These are phyloP conservation scores for Xerocomus nothofagi DNA, from an alignment of 1,284 basidiomycete genomes.

Conservation along the genomic window DNA sequence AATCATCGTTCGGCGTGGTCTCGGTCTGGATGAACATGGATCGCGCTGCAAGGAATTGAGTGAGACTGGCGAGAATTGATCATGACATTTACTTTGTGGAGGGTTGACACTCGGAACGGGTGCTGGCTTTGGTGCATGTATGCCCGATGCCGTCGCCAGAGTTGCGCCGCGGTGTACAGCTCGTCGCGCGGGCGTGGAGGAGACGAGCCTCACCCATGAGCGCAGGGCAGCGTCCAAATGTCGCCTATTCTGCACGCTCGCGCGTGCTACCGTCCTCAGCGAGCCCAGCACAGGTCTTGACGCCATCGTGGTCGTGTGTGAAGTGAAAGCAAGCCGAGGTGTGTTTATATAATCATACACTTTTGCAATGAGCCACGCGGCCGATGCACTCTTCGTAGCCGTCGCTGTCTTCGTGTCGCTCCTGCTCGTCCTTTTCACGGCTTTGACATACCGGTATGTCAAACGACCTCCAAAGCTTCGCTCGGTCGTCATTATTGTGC, in stretches of 20 bases:
- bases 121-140: slow-evolving; percentile 21
- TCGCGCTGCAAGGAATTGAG: slow-evolving; percentile 51
- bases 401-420: slow-evolving; percentile 8
- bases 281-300: slow-evolving; percentile 19
- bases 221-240: slow-evolving; percentile 12
- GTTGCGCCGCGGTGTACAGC: slow-evolving; percentile 38
- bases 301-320: slow-evolving; percentile 22
- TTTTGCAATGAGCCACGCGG: slow-evolving; percentile 10
- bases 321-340: neutral
- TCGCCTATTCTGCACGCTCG: slow-evolving; percentile 2
- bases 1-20: slow-evolving; percentile 95
- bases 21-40: slow-evolving; percentile 99
- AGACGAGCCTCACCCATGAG: slow-evolving; percentile 29
- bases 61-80: neutral
- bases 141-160: slow-evolving; percentile 38
- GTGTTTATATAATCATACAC: slow-evolving; percentile 23
- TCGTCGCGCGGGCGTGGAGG: slow-evolving; percentile 23
- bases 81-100: slow-evolving; percentile 27
- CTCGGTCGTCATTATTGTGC: slow-evolving; percentile 84
- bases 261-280: slow-evolving; percentile 14
- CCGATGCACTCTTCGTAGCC: neutral
- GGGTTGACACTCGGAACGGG: slow-evolving; percentile 12
- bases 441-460: slow-evolving; percentile 25
- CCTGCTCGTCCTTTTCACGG: slow-evolving; percentile 16
- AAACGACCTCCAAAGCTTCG: slow-evolving; percentile 47